Evolutionary conservation across 2,329 filamentous ascomycete genomes (phyloP).

Genomic region (Alternaria triticina): DNA sequence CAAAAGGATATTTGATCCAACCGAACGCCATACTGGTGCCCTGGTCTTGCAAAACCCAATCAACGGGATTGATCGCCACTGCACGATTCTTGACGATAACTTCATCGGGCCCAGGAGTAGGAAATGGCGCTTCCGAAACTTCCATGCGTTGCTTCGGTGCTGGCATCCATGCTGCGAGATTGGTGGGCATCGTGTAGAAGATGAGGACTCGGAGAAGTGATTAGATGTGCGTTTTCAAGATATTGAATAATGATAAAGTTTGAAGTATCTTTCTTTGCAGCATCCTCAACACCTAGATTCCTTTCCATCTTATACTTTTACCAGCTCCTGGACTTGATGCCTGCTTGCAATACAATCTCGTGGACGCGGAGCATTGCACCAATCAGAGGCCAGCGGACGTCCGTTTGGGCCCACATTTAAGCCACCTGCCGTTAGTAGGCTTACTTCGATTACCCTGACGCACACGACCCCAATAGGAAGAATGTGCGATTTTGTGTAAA

Average conservation of each 20-base stretch:
- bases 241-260: not conserved
- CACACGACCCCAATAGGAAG: not conserved
- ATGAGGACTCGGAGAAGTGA: not conserved
- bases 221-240: not conserved
- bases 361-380: not conserved
- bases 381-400: not conserved
- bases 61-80: constrained; percentile 53
- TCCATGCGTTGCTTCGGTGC: constrained; percentile 26
- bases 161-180: constrained; percentile 3
- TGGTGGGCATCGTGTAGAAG: not conserved
- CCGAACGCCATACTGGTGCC: constrained; percentile 13
- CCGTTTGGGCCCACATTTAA: not conserved
- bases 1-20: constrained; percentile 17
- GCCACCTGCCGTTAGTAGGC: not conserved
- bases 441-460: not conserved
- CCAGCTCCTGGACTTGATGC: not conserved
- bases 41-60: constrained; percentile 47
- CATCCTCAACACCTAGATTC: not conserved
- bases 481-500: not conserved
- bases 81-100: constrained; percentile 50
- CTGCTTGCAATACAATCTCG: not conserved
- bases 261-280: not conserved
- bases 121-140: constrained; percentile 48
- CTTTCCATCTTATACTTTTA: not conserved
- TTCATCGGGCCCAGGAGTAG: constrained; percentile 43